A percentile compares a stretch with the other conserved stretches of the same genome.
Conservation (phyloP, 306 rosid genomes). For the Cucumis hystrix region DNA sequence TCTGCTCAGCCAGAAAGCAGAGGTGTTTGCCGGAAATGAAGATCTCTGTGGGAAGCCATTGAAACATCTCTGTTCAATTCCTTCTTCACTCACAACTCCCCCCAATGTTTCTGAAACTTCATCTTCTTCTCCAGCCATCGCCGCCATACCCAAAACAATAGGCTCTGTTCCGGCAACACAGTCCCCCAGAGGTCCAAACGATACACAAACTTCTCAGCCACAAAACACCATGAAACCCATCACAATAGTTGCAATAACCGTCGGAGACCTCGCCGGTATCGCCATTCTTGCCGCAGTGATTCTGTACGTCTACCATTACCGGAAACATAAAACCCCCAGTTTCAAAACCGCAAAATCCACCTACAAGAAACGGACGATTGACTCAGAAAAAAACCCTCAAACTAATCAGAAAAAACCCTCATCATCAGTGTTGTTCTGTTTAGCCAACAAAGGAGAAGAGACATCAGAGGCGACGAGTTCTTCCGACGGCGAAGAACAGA, state of each 20-base stretch:
- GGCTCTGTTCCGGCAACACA: constrained; percentile 28
- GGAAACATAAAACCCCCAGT: constrained; percentile 23
- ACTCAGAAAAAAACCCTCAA: constrained; percentile 11
- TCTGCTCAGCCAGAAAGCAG: constrained; percentile 41
- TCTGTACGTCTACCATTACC: constrained; percentile 47
- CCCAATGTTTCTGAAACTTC: constrained; percentile 24
- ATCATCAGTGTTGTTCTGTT: constrained; percentile 28
- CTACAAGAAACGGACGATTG: constrained; percentile 14
- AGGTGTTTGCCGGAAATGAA: constrained; percentile 44
- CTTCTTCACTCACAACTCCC: constrained; percentile 50
- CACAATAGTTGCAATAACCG: constrained; percentile 55
- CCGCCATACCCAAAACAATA: constrained; percentile 71
- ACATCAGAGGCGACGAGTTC: constrained; percentile 66
- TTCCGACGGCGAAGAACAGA: constrained; percentile 51
- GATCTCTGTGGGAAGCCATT: constrained; percentile 81
- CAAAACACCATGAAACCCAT: constrained; percentile 48
- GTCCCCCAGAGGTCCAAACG: constrained; percentile 13
- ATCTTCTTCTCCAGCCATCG: constrained; percentile 72
- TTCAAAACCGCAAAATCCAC: neutral
- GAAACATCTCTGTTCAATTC: constrained; percentile 53
- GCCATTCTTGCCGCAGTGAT: constrained; percentile 28
- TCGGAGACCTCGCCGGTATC: constrained; percentile 66
- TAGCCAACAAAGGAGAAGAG: constrained; percentile 45
- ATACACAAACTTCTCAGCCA: constrained; percentile 16
- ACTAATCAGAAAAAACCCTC: constrained; percentile 16